phyloP scores from a whole-genome alignment of 1,284 basidiomycete species.

The Irpex sp. region DNA sequence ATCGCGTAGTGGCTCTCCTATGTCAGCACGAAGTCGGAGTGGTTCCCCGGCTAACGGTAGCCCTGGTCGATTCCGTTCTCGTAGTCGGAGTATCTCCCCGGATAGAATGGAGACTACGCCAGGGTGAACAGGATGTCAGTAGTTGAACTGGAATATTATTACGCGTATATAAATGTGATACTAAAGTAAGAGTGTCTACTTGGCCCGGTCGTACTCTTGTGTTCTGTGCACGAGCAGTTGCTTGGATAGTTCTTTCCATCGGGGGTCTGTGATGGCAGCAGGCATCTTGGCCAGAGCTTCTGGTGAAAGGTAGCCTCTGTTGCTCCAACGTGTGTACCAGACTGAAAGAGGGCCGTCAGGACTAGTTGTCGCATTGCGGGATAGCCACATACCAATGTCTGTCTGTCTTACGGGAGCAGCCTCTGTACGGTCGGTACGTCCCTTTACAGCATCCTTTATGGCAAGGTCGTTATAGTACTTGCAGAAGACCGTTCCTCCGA shows the following conservation, averaged over 20 bases:
- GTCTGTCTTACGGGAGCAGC: constrained; percentile 82
- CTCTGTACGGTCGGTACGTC: constrained; percentile 60
- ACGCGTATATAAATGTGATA: background rate
- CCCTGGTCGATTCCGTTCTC: constrained; percentile 19
- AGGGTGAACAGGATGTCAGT: background rate
- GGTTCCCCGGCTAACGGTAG: constrained; percentile 51
- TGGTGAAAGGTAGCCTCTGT: constrained; percentile 70
- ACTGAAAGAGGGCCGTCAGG: constrained; percentile 36
- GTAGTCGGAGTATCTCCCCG: constrained; percentile 25
- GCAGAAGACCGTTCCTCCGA: constrained; percentile 85
- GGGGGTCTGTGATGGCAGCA: constrained; percentile 47
- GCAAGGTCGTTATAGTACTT: constrained; percentile 91
- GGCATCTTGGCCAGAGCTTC: constrained; percentile 56
- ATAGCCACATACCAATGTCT: constrained; percentile 69
- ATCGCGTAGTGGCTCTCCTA: constrained; percentile 43
- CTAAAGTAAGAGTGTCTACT: constrained; percentile 18
- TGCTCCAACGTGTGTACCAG: constrained; percentile 74
- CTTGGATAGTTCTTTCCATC: constrained; percentile 63
- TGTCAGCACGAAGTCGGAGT: constrained; percentile 54
- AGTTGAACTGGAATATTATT: background rate
- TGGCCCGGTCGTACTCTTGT: constrained; percentile 50
- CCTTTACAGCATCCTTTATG: constrained; percentile 78
- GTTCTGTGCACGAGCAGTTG: constrained; percentile 59
- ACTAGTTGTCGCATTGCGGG: constrained; percentile 3
- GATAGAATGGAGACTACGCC: constrained; percentile 17